Conservation (phyloP, 192 early-diverging fungal genomes). For the Polychytrium aggregatum region DNA sequence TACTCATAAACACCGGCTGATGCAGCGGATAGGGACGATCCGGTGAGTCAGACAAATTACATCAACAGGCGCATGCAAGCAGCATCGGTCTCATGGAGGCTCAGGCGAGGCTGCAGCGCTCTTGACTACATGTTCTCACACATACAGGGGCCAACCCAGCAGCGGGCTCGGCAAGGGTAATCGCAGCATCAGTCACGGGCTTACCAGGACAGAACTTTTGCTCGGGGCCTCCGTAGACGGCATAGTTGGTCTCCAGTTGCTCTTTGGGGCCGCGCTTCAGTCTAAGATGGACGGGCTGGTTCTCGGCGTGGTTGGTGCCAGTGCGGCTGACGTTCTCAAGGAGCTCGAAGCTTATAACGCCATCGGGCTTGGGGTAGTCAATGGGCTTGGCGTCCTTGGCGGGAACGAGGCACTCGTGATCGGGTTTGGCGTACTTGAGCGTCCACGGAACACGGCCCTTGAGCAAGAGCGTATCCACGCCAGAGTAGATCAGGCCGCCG, state of each 20-base stretch:
- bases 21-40: too few relatives aligned
- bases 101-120: too few relatives aligned
- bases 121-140: too few relatives aligned
- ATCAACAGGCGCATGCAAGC: too few relatives aligned
- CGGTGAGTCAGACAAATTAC: too few relatives aligned
- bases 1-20: constrained; percentile 93
- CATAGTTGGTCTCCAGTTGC: constrained; percentile 72
- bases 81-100: too few relatives aligned
- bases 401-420: constrained; percentile 63
- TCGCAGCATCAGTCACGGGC: constrained; percentile 3
- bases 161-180: too few relatives aligned
- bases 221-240: constrained; percentile 88
- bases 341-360: constrained; percentile 89
- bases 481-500: constrained; percentile 80
- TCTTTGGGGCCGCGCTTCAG: constrained; percentile 59
- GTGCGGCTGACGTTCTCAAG: constrained; percentile 84
- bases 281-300: constrained; percentile 89
- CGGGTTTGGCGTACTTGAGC: constrained; percentile 74
- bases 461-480: constrained; percentile 77
- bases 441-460: constrained; percentile 92
- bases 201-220: constrained; percentile 89
- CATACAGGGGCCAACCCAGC: constrained; percentile 5
- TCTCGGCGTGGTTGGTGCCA: constrained; percentile 87
- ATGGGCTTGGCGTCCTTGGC: constrained; percentile 63
- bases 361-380: constrained; percentile 95